Evolutionary conservation across 495 filamentous ascomycete species (phyloP).

Genomic region (Stereocaulon alpinum): DNA sequence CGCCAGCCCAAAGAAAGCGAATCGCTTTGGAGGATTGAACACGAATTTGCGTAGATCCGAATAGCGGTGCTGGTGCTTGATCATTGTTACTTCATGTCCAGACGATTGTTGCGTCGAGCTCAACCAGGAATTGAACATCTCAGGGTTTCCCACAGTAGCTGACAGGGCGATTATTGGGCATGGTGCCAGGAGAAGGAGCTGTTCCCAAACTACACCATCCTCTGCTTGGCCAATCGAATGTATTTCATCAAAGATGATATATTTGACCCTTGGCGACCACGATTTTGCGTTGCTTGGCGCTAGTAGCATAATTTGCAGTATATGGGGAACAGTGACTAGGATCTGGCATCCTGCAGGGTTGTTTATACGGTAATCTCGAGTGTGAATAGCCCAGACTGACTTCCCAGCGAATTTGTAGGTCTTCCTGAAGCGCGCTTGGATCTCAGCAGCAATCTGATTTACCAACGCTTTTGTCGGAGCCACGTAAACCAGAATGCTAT

Average conservation of each 20-base stretch:
- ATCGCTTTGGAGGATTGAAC: conserved; percentile 41
- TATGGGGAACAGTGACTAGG: conserved; percentile 65
- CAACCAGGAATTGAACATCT: conserved; percentile 61
- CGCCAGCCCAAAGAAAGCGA: conserved; percentile 48
- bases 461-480: conserved; percentile 75
- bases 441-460: conserved; percentile 56
- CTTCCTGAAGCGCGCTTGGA: conserved; percentile 57
- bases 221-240: conserved; percentile 70
- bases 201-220: conserved; percentile 74
- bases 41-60: conserved; percentile 65
- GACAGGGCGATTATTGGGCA: conserved; percentile 75
- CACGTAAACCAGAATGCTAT: conserved; percentile 64
- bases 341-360: conserved; percentile 62
- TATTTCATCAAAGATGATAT: conserved; percentile 80
- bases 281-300: conserved; percentile 54
- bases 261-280: conserved; percentile 54
- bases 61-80: conserved; percentile 55
- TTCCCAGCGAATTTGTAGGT: conserved; percentile 43
- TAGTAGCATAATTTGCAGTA: conserved; percentile 70
- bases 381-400: conserved; percentile 72
- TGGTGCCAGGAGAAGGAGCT: conserved; percentile 60
- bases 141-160: conserved; percentile 68
- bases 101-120: conserved; percentile 44
- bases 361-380: conserved; percentile 61
- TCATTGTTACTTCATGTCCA: conserved; percentile 50